Conservation (phyloP, 148 eudicot species). For the Salicornia ramosissima region DNA sequence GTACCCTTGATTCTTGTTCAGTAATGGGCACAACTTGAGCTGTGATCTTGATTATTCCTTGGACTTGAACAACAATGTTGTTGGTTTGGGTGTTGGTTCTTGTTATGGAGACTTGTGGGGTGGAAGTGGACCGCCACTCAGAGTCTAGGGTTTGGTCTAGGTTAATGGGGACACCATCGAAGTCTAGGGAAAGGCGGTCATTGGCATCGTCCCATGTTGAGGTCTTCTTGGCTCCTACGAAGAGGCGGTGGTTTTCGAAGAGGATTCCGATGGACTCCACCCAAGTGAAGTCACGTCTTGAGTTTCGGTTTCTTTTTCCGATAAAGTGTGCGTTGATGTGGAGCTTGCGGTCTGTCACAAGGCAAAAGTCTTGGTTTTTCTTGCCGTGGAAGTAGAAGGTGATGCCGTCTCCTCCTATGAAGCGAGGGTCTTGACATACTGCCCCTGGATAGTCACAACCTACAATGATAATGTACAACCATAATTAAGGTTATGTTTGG, state of each 20-base stretch:
- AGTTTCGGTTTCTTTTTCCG: slow-evolving; percentile 27
- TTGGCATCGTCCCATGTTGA: slow-evolving; percentile 32
- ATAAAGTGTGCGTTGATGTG: slow-evolving; percentile 58
- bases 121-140: slow-evolving; percentile 26
- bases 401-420: slow-evolving; percentile 48
- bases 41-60: slow-evolving; percentile 35
- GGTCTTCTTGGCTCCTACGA: slow-evolving; percentile 39
- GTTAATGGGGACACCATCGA: slow-evolving; percentile 32
- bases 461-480: slow-evolving; percentile 2
- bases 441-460: slow-evolving; percentile 52
- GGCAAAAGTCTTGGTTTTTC: slow-evolving; percentile 41
- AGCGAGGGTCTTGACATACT: slow-evolving; percentile 53
- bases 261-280: slow-evolving; percentile 48
- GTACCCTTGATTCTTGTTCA: slow-evolving; percentile 36
- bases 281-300: slow-evolving; percentile 53
- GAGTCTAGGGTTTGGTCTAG: slow-evolving; percentile 20
- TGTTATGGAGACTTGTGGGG: slow-evolving; percentile 31
- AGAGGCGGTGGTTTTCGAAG: slow-evolving; percentile 39
- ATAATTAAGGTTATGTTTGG: no score
- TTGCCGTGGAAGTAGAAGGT: slow-evolving; percentile 58
- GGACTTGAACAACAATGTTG: slow-evolving; percentile 27
- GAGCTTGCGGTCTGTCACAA: slow-evolving; percentile 43
- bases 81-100: slow-evolving; percentile 26
- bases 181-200: slow-evolving; percentile 38
- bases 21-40: slow-evolving; percentile 47